Evolutionary conservation across 208 protist genomes (phyloP).

Genomic region (Leishmania arabica): DNA sequence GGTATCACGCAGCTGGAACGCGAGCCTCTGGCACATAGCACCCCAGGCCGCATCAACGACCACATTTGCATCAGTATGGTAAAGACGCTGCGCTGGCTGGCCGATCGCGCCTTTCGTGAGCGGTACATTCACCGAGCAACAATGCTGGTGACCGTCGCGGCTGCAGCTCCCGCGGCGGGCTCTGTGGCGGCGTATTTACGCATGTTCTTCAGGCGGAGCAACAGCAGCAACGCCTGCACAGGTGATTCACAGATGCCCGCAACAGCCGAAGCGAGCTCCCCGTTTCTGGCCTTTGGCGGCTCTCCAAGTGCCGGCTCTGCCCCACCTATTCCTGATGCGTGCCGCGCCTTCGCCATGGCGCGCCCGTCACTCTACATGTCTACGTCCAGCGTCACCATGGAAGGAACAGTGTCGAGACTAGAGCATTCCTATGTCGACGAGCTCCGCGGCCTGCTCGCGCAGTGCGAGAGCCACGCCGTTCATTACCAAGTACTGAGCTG

Average conservation of each 20-base stretch:
- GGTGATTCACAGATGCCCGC: neutral
- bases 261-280: slow-evolving; percentile 24
- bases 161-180: slow-evolving; percentile 52
- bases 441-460: slow-evolving; percentile 58
- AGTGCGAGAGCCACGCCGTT: slow-evolving; percentile 66
- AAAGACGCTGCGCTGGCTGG: slow-evolving; percentile 65
- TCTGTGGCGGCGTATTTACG: slow-evolving; percentile 51
- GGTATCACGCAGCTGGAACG: slow-evolving; percentile 55
- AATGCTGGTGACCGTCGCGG: slow-evolving; percentile 66
- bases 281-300: slow-evolving; percentile 10
- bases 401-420: neutral
- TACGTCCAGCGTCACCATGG: neutral
- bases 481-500: slow-evolving; percentile 63
- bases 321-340: neutral
- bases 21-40: slow-evolving; percentile 58
- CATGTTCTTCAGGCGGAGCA: slow-evolving; percentile 40
- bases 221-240: neutral
- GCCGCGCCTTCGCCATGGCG: neutral
- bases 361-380: slow-evolving; percentile 5
- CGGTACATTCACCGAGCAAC: slow-evolving; percentile 75
- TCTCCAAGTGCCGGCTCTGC: too few species aligned
- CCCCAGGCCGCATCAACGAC: slow-evolving; percentile 63
- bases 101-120: slow-evolving; percentile 75
- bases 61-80: slow-evolving; percentile 73
- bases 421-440: slow-evolving; percentile 36